Conservation (phyloP, 331 rosid genomes). For the Rhamnella rubrinervis region DNA sequence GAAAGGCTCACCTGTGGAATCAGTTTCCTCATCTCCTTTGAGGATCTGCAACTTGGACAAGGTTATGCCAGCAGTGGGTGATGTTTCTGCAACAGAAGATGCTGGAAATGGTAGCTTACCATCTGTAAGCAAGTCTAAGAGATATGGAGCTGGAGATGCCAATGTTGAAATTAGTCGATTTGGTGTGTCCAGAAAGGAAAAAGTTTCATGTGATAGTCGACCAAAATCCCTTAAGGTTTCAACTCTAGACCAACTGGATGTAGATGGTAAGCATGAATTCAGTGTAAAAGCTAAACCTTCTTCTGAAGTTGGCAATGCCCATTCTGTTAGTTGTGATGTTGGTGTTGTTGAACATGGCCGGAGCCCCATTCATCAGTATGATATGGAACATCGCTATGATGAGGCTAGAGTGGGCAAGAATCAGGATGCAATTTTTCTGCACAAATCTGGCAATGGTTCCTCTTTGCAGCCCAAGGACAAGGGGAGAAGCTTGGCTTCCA, state of each 20-base stretch:
- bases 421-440: slow-evolving; percentile 31
- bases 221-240: slow-evolving; percentile 39
- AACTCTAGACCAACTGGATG: slow-evolving; percentile 22
- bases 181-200: slow-evolving; percentile 29
- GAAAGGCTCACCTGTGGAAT: slow-evolving; percentile 53
- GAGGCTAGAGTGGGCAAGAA: slow-evolving; percentile 36
- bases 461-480: slow-evolving; percentile 36
- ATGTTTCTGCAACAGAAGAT: slow-evolving; percentile 31
- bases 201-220: slow-evolving; percentile 15
- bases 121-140: slow-evolving; percentile 27
- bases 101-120: slow-evolving; percentile 28
- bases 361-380: slow-evolving; percentile 28
- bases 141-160: slow-evolving; percentile 28
- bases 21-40: slow-evolving; percentile 56
- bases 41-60: slow-evolving; percentile 37
- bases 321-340: slow-evolving; percentile 29
- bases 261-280: slow-evolving; percentile 37
- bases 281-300: slow-evolving; percentile 31
- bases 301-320: slow-evolving; percentile 35
- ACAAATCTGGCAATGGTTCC: slow-evolving; percentile 37
- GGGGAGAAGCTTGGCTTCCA: slow-evolving; percentile 35
- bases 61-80: slow-evolving; percentile 26
- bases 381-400: slow-evolving; percentile 7
- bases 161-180: slow-evolving; percentile 17
- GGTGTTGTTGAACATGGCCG: slow-evolving; percentile 25